phyloP scores from a whole-genome alignment of 2,329 filamentous ascomycete genomes.

The Cytospora piceae region DNA sequence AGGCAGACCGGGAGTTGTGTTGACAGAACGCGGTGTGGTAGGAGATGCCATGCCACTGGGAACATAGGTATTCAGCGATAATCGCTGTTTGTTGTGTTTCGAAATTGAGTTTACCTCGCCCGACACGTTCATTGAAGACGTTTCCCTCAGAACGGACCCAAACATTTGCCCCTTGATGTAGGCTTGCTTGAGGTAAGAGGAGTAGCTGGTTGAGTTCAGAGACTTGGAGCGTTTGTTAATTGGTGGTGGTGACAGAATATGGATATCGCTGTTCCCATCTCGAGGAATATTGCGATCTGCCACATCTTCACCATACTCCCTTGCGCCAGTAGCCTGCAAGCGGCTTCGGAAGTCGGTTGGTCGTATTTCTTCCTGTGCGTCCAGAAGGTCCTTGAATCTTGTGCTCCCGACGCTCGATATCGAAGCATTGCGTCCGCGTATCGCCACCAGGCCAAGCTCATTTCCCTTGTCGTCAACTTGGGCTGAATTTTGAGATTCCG shows the following conservation, averaged over 20 bases:
- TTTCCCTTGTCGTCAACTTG: not conserved
- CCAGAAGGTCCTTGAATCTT: conserved; percentile 49
- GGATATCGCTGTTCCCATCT: conserved; percentile 33
- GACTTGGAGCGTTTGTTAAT: conserved; percentile 6
- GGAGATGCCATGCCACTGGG: conserved; percentile 22
- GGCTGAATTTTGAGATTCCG: conserved; percentile 8
- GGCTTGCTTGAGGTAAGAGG: not conserved
- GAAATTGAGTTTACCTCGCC: not conserved
- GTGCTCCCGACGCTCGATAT: conserved; percentile 13
- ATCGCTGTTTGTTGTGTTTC: conserved; percentile 19
- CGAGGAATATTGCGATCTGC: conserved; percentile 61
- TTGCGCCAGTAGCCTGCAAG: conserved; percentile 53
- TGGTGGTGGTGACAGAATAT: not conserved
- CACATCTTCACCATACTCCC: conserved; percentile 67
- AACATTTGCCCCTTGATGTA: not conserved
- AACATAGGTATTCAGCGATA: conserved; percentile 19
- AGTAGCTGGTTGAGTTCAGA: not conserved
- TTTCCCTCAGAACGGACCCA: not conserved
- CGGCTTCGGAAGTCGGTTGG: conserved; percentile 53
- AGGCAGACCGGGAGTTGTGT: not conserved
- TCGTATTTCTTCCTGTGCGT: conserved; percentile 58
- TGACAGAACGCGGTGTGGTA: not conserved
- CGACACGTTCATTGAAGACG: not conserved
- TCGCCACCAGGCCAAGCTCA: not conserved
- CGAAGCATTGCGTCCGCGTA: conserved; percentile 20